Percentiles rank a stretch among this genome's conserved stretches.
Conservation (phyloP, 768 basidiomycete genomes). For the Lactarius psammicola region DNA sequence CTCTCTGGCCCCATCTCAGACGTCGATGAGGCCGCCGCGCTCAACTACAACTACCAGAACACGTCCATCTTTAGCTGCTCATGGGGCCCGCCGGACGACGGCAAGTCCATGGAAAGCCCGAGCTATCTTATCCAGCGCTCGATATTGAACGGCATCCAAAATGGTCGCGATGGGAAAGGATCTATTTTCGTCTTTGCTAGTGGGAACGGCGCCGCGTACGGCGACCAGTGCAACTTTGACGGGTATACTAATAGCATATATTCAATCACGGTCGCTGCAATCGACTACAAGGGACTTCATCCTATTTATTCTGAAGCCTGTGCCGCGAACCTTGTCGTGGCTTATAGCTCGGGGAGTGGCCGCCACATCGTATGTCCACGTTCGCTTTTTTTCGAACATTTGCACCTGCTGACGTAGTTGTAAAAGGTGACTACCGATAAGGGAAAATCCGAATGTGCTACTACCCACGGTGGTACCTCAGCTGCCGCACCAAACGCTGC, state of each 20-base stretch:
- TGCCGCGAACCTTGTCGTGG: slow-evolving; percentile 94
- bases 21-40: slow-evolving; percentile 89
- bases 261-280: slow-evolving; percentile 92
- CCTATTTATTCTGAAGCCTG: slow-evolving; percentile 98
- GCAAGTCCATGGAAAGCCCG: slow-evolving; percentile 91
- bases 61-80: slow-evolving; percentile 94
- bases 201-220: slow-evolving; percentile 87
- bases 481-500: slow-evolving; percentile 97
- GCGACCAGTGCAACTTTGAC: slow-evolving; percentile 99
- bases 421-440: slow-evolving; percentile 90
- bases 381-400: slow-evolving; percentile 12
- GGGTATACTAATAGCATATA: slow-evolving; percentile 99
- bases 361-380: slow-evolving; percentile 76
- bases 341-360: slow-evolving; percentile 93
- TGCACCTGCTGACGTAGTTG: slow-evolving; percentile 26
- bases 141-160: slow-evolving; percentile 88
- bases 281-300: slow-evolving; percentile 90
- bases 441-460: slow-evolving; percentile 78
- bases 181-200: slow-evolving; percentile 96
- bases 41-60: slow-evolving; percentile 92
- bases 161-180: slow-evolving; percentile 86
- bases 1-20: slow-evolving; percentile 94
- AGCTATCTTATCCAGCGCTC: slow-evolving; percentile 89
- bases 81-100: slow-evolving; percentile 98
- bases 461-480: slow-evolving; percentile 90